phyloP scores from a whole-genome alignment of 805 yeast species.

The Komagataella mondaviorum region DNA sequence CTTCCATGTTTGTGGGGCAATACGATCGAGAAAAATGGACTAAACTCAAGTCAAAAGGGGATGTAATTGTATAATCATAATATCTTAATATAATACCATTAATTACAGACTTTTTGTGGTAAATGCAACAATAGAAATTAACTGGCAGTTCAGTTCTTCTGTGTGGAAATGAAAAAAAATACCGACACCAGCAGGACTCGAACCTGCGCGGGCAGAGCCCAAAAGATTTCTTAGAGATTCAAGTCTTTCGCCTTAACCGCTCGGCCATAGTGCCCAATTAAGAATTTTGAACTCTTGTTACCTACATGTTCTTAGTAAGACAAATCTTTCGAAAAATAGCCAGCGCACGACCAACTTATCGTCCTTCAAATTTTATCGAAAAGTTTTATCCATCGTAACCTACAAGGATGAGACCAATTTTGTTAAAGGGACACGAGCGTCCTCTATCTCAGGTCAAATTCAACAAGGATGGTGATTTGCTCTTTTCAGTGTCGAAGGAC shows the following conservation, averaged over 20 bases:
- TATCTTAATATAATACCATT: neutral
- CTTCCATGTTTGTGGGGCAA: neutral
- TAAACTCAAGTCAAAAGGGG: neutral
- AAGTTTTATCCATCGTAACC: neutral
- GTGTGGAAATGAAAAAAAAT: neutral
- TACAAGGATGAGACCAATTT: conserved; percentile 43
- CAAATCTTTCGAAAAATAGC: neutral
- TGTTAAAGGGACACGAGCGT: conserved; percentile 93
- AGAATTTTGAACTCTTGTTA: too few species aligned
- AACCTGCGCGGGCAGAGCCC: conserved; percentile 3
- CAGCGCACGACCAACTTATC: neutral
- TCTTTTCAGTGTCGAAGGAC: conserved; percentile 89
- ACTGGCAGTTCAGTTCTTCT: neutral
- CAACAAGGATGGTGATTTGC: conserved; percentile 89
- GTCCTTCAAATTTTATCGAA: neutral
- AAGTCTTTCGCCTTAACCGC: conserved; percentile 3
- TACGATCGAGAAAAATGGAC: neutral
- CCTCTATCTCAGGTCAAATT: conserved; percentile 92
- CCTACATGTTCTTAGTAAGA: neutral
- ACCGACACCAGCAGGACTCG: conserved; percentile 2
- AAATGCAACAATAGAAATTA: too few species aligned
- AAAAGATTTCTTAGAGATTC: conserved; percentile 1
- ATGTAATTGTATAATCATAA: neutral
- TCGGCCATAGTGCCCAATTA: conserved; percentile 1
- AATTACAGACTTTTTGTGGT: neutral